Base-by-base conservation (phyloP, 2,329 filamentous ascomycete genomes). In the Nemania sp. region DNA sequence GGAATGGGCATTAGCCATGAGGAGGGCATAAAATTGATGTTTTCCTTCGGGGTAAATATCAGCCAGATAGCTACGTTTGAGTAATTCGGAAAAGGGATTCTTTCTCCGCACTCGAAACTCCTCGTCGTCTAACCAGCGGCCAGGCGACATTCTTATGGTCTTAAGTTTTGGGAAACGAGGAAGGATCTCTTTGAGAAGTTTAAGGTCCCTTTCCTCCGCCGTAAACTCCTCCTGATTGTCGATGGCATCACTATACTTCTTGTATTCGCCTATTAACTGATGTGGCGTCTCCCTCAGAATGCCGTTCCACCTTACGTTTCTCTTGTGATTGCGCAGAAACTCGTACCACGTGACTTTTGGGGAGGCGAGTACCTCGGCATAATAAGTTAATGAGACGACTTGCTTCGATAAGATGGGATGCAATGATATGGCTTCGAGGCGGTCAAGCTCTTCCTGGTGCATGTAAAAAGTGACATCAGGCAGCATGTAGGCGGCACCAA, bases 401-500 rank as follows among this genome's bases (percentile, higher is more conserved):
- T 76, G 70, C 18, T 63, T 71, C 1, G 73, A 74, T 35, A 74
- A 68, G 18, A 72, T 66, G 51, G 71, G 74, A 20, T 75, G 68
- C 27, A 73, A 59, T 18, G 75, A 73, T 67, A 78, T 74, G 47
- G 51, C 57, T 15, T 66, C 59, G 20, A 78, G 60, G 43, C 73
- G 71, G 4, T 73, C 67, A 13, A 78, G 61, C 41, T 77, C 75
- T 15, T 64, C 56, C 22, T 73, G 22, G 66, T 79, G 56, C 60
- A 78, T 41, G 54, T 72, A 68, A 71, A 78, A 63, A 15, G 70
- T 69, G 69, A 79, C 54, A 52, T 80, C 43, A 72, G 80, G 47
- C 73, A 87, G 61, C 84, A 89, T 66, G 84, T 73, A 73, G 43
- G 69, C 64, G 7, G 74, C 75, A 18, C 71, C 75, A 29, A 73